Evolutionary conservation across 345 rosid species (phyloP).

Genomic region (Aquilaria malaccensis): DNA sequence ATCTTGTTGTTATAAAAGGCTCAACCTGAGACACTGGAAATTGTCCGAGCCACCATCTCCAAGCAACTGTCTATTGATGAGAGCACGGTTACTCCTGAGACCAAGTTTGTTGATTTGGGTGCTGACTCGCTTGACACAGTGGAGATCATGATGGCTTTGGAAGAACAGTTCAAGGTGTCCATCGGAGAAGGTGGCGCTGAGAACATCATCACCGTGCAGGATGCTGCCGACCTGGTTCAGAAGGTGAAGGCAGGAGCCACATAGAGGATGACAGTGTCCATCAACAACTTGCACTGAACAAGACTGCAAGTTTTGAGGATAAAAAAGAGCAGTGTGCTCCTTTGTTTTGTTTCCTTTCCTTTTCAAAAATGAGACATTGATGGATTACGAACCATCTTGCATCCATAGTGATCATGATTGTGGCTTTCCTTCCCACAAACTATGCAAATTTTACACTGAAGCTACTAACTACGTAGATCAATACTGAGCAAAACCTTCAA

Average conservation of each 20-base stretch:
- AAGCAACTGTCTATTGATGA: constrained; percentile 55
- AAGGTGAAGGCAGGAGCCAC: constrained; percentile 36
- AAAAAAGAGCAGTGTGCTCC: too few species aligned
- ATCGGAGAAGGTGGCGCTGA: constrained; percentile 58
- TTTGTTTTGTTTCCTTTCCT: too few species aligned
- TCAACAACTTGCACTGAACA: too few species aligned
- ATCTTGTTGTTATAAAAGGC: constrained; percentile 21
- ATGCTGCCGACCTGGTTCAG: constrained; percentile 57
- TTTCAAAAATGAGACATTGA: too few species aligned
- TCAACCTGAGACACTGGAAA: constrained; percentile 38
- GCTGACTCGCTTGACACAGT: constrained; percentile 72
- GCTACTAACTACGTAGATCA: too few species aligned
- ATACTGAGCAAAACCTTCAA: too few species aligned
- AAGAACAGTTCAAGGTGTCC: constrained; percentile 53
- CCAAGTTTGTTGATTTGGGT: constrained; percentile 65
- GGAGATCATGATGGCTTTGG: constrained; percentile 67
- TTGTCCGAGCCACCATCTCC: constrained; percentile 48
- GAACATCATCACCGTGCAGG: constrained; percentile 48
- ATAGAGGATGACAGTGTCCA: background rate
- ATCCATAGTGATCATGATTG: too few species aligned
- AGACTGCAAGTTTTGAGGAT: too few species aligned
- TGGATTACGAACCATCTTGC: too few species aligned
- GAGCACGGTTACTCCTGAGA: constrained; percentile 40
- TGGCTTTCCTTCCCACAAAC: too few species aligned
- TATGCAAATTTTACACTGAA: too few species aligned